These are phyloP conservation scores for Raphanus raphanistrum DNA, from an alignment of 345 rosid genomes.

Conservation along the genomic window DNA sequence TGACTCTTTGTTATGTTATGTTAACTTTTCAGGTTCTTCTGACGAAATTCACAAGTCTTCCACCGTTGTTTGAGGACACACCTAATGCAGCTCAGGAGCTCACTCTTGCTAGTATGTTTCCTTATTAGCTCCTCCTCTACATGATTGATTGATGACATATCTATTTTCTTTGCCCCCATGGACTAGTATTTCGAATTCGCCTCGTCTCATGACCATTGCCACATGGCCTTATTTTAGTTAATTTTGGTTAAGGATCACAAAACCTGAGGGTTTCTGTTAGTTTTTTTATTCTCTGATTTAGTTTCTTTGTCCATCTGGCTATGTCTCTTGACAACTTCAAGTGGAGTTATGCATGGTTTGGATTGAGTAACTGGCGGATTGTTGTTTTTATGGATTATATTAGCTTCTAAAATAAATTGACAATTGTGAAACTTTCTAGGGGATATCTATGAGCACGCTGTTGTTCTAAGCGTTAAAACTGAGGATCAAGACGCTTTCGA, in stretches of 20 bases:
- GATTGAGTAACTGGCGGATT: not conserved
- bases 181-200: not conserved
- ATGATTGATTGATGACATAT: not conserved
- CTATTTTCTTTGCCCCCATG: not conserved
- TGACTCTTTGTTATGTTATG: not conserved
- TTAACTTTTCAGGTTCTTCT: constrained; percentile 66
- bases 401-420: not conserved
- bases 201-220: not conserved
- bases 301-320: not conserved
- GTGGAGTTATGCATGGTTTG: not conserved
- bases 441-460: constrained; percentile 92
- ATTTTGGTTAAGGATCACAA: not conserved
- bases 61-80: constrained; percentile 80
- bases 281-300: not conserved
- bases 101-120: constrained; percentile 68
- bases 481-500: constrained; percentile 98
- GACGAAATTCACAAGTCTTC: constrained; percentile 75
- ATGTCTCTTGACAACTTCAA: not conserved
- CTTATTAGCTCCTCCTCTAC: not conserved
- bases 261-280: not conserved
- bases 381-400: not conserved
- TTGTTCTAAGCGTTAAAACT: constrained; percentile 76
- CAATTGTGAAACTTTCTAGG: constrained; percentile 44
- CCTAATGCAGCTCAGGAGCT: constrained; percentile 65
- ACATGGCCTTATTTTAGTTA: not conserved